These are phyloP conservation scores for Penicillium sp. DNA, from an alignment of 2,329 filamentous ascomycete species.

Conservation along the genomic window DNA sequence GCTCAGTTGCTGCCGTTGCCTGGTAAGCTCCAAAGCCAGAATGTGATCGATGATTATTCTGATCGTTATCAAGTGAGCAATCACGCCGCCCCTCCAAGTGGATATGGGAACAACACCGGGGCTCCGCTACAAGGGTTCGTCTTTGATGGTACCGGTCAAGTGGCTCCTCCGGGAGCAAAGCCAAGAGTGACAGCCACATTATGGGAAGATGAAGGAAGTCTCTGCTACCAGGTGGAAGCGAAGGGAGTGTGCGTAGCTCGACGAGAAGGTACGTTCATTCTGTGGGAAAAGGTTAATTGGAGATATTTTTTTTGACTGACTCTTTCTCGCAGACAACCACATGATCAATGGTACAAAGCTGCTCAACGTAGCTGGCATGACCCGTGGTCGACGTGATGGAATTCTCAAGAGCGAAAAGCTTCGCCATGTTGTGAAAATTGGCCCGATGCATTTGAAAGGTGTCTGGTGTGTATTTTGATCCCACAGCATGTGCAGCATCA, in stretches of 20 bases:
- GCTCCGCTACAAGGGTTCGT: slow-evolving; percentile 48
- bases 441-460: slow-evolving; percentile 97
- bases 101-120: slow-evolving; percentile 42
- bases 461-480: slow-evolving; percentile 70
- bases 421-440: slow-evolving; percentile 96
- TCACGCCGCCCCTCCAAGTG: slow-evolving; percentile 33
- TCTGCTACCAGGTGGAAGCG: slow-evolving; percentile 97
- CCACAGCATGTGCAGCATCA: neutral
- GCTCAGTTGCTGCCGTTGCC: slow-evolving; percentile 71
- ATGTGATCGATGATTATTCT: slow-evolving; percentile 3
- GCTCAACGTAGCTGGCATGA: slow-evolving; percentile 97
- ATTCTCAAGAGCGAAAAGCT: slow-evolving; percentile 98
- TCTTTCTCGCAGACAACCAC: slow-evolving; percentile 72
- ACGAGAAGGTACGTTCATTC: slow-evolving; percentile 69
- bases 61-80: slow-evolving; percentile 36
- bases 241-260: slow-evolving; percentile 93
- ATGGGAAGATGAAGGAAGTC: slow-evolving; percentile 96
- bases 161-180: slow-evolving; percentile 92
- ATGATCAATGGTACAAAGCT: slow-evolving; percentile 99
- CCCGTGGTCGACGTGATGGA: slow-evolving; percentile 86
- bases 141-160: slow-evolving; percentile 87
- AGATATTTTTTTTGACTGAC: neutral
- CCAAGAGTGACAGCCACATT: slow-evolving; percentile 92
- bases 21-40: slow-evolving; percentile 34
- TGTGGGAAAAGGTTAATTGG: neutral